Base-by-base conservation (phyloP, 352 stramenopile species). In the Phytophthora pistaciae region DNA sequence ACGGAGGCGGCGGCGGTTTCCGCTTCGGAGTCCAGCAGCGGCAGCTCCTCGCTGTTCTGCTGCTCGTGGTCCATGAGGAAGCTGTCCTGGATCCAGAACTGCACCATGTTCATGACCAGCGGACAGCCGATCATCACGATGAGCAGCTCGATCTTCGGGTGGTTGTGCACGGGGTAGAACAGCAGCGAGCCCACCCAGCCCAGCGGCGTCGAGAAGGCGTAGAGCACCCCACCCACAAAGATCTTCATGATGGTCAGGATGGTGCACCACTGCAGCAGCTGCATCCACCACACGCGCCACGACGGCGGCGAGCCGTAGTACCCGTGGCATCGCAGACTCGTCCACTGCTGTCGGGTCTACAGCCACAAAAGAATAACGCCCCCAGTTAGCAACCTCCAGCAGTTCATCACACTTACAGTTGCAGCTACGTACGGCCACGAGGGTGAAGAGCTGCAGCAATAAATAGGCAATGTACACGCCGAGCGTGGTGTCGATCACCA, bases 51-150 rank as follows among this genome's bases (percentile, higher is more conserved):
- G 18, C 50, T 64, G 36, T 66, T 66, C 20, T 72, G 64, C 29
- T 56, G 65, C 6, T 62, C 60, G 49, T 82, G 75, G 67, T 94
- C 79, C 75, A 89, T 94, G 49, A 94, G 69, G 60, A 94, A 94
- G 54, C 82, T 92, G 59, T 94, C 87, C 60, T 92, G 87, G 73
- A 92, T 88, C 88, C 88, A 95, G 74, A 95, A 95, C 59, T 95
- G 88, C 49, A 94, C 81, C 81, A 92, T 91, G 73, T 95, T 95
- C 86, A 95, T 93, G 46, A 93, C 78, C 40, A 92, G 66, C n/a
- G 88, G 88, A 57, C 88, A 95, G 60, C 83, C 84, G 33, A 95
- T 92, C 88, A 95, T 95, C 55, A 95, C 88, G 64, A 95, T 89
- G 31, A 95, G 62, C 21, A 95, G 73, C 73, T 95, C 88, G 31